A percentile compares a stretch with the other conserved stretches of the same genome.
Conservation (phyloP, 139 green algal genomes). For the Coelastrella sp. region DNA sequence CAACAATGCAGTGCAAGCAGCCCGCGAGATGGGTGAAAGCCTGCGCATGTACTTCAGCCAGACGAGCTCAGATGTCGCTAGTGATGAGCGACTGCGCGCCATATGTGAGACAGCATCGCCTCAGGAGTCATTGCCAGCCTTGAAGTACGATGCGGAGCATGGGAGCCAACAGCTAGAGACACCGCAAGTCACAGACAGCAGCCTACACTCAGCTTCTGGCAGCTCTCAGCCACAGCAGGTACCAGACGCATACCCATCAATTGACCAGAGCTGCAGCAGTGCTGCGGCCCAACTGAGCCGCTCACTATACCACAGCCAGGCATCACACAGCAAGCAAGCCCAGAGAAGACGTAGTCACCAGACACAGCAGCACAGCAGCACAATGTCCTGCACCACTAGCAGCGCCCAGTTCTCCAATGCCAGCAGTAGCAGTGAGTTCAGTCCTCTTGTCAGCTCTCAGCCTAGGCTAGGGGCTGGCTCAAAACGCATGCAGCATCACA, state of each 20-base stretch:
- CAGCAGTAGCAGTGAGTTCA: conserved; percentile 15
- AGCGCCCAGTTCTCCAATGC: background rate
- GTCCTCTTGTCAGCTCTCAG: conserved; percentile 23
- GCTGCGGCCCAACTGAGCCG: background rate
- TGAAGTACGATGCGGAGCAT: background rate
- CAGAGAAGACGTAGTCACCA: background rate
- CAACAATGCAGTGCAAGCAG: conserved; percentile 1
- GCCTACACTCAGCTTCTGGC: background rate
- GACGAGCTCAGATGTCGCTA: background rate
- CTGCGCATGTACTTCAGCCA: conserved; percentile 37
- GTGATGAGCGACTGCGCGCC: background rate
- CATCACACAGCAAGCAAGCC: background rate
- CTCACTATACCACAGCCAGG: background rate
- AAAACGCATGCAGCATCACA: conserved; percentile 4
- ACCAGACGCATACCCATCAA: background rate
- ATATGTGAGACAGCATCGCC: background rate
- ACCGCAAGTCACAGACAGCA: background rate
- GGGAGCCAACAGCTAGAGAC: background rate
- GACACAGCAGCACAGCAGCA: background rate
- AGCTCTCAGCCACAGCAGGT: background rate
- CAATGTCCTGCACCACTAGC: background rate
- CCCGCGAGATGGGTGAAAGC: conserved; percentile 43
- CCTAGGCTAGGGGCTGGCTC: background rate
- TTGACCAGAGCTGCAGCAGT: background rate
- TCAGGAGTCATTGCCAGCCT: background rate